A percentile compares a stretch with the other conserved stretches of the same genome.
These are phyloP conservation scores for Lachnellula subtilissima DNA, from an alignment of 2,329 filamentous ascomycete genomes.

Conservation along the genomic window DNA sequence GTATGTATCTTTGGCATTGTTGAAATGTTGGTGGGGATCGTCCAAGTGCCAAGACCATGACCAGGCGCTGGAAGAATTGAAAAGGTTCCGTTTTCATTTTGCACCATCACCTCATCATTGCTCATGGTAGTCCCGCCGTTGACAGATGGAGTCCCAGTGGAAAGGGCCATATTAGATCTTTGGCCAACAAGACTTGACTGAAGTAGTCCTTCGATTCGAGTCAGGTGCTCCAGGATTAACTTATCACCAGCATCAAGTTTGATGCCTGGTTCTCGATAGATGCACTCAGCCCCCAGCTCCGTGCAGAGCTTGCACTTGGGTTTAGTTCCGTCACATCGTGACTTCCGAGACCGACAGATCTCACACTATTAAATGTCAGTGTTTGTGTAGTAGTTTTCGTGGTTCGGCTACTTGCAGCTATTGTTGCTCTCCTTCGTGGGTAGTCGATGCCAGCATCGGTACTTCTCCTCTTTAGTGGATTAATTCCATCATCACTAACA, in stretches of 20 bases:
- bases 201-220: conserved; percentile 73
- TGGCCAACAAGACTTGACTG: conserved; percentile 59
- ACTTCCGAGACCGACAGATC: conserved; percentile 75
- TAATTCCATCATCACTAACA: conserved; percentile 48
- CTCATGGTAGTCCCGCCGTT: conserved; percentile 59
- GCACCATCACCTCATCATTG: conserved; percentile 50
- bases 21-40: conserved; percentile 64
- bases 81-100: conserved; percentile 39
- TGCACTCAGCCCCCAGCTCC: conserved; percentile 75
- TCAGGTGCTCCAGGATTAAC: conserved; percentile 73
- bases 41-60: conserved; percentile 69
- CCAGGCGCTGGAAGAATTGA: conserved; percentile 57
- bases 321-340: conserved; percentile 71
- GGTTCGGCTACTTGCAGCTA: conserved; percentile 49
- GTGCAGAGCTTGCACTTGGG: conserved; percentile 82
- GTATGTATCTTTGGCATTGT: conserved; percentile 84
- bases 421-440: conserved; percentile 59
- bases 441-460: conserved; percentile 59
- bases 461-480: conserved; percentile 57
- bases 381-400: conserved; percentile 4
- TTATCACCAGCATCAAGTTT: conserved; percentile 85
- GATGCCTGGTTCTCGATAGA: conserved; percentile 80
- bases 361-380: conserved; percentile 55
- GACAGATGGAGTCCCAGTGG: conserved; percentile 59
- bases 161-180: conserved; percentile 49